Evolutionary conservation across 2,329 filamentous ascomycete genomes (phyloP), one percentile per base, ranked within the genome.

Genomic region (Xylariomycetidae sp.): DNA sequence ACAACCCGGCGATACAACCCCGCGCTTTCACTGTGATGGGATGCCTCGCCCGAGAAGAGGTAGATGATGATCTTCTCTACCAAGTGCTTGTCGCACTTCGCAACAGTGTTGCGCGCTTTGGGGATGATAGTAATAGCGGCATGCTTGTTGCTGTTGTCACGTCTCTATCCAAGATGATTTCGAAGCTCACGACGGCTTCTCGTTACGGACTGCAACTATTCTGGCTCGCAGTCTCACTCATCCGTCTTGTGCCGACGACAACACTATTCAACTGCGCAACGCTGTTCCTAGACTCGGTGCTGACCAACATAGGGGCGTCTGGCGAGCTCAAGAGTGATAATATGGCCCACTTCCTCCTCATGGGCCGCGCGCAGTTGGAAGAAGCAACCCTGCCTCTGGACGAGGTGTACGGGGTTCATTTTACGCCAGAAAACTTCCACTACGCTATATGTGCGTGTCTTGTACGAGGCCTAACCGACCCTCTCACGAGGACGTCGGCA

Each of bases 11-110:
- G 2, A 79, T 84, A 35, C 79, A 84, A 43, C 78, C 79, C 5
- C 65, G 76, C 14, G 79, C 79, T 2, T 84, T 84, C 47, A 72
- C 77, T 2, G 79, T 83, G 25, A 82, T 84, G 79, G 79, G 79
- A 10, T 83, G 78, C 45, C 58, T 84, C 8, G 79, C 79, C 16
- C 67, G 77, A n/a, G 79, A 83, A 49, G 79, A 83, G 51, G 79
- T 84, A 2, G 79, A 84, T 34, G 79, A 84, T 43, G 79, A 84
- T 49, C 63, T 84, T 4, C 65, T 84, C 3, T 84, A 84, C 50
- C 79, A 84, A 52, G 78, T 84, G 14, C 65, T 84, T 3, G 79
- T 84, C 18, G 77, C 79, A 12, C 63, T 84, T 12, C 70, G 79
- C 29, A 79, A 72, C 42, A 80, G 78, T 46, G 68, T 84, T 12